phyloP scores from a whole-genome alignment of 148 eudicot species.

The Rhododendron ovatum region DNA sequence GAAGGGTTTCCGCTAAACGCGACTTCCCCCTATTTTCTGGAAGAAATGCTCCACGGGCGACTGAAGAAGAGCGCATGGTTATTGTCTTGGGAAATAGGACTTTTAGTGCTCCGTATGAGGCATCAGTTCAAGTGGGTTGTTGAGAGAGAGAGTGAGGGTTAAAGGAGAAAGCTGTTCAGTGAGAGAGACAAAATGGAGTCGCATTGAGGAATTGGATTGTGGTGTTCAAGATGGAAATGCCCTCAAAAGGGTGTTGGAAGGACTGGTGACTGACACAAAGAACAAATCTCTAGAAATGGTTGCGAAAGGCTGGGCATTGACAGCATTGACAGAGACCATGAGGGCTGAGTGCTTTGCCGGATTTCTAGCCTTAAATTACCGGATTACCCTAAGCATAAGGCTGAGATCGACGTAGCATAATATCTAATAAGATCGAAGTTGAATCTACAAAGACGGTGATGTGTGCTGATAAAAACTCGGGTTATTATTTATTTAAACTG shows the following conservation, averaged over 20 bases:
- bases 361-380: too few relatives aligned
- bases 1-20: constrained; percentile 56
- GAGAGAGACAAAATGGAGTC: constrained; percentile 4
- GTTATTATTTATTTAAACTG: too few relatives aligned
- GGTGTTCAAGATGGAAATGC: constrained; percentile 12
- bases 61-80: constrained; percentile 14
- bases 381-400: too few relatives aligned
- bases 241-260: neutral
- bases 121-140: neutral
- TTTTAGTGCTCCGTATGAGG: neutral
- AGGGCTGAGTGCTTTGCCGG: neutral
- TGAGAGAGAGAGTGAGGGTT: neutral
- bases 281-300: neutral
- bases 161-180: neutral
- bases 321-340: neutral
- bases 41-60: constrained; percentile 24
- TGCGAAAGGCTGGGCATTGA: constrained; percentile 4
- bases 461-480: too few relatives aligned
- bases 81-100: constrained; percentile 6
- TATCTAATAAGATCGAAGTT: too few relatives aligned
- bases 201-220: constrained; percentile 5
- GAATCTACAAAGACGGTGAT: too few relatives aligned
- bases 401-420: too few relatives aligned
- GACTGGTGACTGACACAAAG: neutral
- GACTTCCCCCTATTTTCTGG: constrained; percentile 74